These are phyloP conservation scores for Teratosphaeria destructans DNA, from an alignment of 2,329 filamentous ascomycete genomes.

Conservation along the genomic window DNA sequence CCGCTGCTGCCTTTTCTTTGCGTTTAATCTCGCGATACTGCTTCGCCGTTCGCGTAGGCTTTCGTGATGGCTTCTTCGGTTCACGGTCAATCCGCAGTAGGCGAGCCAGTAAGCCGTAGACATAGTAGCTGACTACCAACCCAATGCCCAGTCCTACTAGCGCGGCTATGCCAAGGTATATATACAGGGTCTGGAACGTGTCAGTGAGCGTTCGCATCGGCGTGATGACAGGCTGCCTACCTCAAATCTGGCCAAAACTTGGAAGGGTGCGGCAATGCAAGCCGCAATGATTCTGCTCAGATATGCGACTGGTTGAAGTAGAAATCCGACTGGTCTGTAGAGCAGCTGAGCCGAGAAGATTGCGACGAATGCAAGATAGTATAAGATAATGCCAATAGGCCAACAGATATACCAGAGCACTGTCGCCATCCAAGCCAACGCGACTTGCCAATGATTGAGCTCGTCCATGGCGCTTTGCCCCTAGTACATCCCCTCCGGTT, in stretches of 20 bases:
- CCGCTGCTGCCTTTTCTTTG: slow-evolving; percentile 12
- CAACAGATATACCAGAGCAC: slow-evolving; percentile 4
- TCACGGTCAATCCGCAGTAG: slow-evolving; percentile 14
- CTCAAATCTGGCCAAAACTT: slow-evolving; percentile 45
- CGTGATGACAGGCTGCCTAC: slow-evolving; percentile 27
- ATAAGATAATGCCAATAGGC: background rate
- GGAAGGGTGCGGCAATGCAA: slow-evolving; percentile 39
- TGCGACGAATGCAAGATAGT: background rate
- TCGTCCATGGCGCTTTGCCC: background rate
- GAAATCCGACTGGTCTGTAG: slow-evolving; percentile 35
- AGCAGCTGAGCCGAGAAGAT: slow-evolving; percentile 37
- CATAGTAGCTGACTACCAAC: slow-evolving; percentile 46
- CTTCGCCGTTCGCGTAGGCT: slow-evolving; percentile 16
- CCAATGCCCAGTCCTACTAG: slow-evolving; percentile 58
- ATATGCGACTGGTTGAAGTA: slow-evolving; percentile 42
- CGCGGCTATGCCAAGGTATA: slow-evolving; percentile 55
- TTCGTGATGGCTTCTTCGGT: background rate
- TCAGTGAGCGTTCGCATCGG: slow-evolving; percentile 9
- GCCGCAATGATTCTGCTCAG: slow-evolving; percentile 33
- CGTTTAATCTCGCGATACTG: slow-evolving; percentile 24
- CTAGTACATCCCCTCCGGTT: background rate
- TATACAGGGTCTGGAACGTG: slow-evolving; percentile 35
- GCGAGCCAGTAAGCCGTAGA: slow-evolving; percentile 35
- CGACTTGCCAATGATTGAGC: background rate
- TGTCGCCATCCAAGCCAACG: background rate